Evolutionary conservation across 2,329 filamentous ascomycete species (phyloP).

Genomic region (Graphilbum sp.): DNA sequence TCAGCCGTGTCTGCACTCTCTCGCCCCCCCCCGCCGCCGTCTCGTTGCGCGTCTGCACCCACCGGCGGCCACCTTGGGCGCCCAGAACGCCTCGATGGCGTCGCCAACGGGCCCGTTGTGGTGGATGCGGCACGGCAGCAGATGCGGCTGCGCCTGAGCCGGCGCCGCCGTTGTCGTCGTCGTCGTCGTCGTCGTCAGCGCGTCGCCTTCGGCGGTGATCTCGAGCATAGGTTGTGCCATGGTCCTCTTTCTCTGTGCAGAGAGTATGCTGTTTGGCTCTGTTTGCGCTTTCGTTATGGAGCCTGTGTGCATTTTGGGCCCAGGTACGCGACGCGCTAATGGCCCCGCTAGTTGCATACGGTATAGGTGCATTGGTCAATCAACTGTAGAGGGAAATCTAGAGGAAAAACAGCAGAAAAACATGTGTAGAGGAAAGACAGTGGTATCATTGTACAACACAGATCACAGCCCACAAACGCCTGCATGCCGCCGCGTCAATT

Average conservation of each 20-base stretch:
- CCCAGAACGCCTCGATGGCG: constrained; percentile 53
- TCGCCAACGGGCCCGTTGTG: constrained; percentile 54
- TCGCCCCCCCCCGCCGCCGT: too few relatives aligned
- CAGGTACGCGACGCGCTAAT: neutral
- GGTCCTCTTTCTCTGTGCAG: neutral
- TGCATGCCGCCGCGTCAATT: too few relatives aligned
- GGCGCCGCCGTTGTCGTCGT: constrained; percentile 4
- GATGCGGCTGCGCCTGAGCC: constrained; percentile 40
- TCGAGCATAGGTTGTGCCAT: constrained; percentile 28
- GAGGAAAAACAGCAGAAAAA: too few relatives aligned
- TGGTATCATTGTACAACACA: too few relatives aligned
- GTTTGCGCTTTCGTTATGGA: neutral
- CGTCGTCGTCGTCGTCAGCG: constrained; percentile 4
- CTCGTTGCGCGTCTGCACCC: neutral
- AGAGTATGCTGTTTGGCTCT: too few relatives aligned
- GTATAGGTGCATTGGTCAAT: neutral
- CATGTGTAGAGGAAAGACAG: too few relatives aligned
- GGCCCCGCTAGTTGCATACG: neutral
- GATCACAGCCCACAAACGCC: too few relatives aligned
- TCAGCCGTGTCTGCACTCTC: too few relatives aligned
- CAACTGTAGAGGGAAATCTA: too few relatives aligned
- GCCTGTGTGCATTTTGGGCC: neutral
- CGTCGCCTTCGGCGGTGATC: constrained; percentile 12
- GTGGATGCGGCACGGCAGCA: constrained; percentile 67
- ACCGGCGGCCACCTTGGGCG: constrained; percentile 22